A percentile compares a stretch with the other conserved stretches of the same genome.
These are phyloP conservation scores for Isatis lusitanica DNA, from an alignment of 441 rosid species.

Conservation along the genomic window DNA sequence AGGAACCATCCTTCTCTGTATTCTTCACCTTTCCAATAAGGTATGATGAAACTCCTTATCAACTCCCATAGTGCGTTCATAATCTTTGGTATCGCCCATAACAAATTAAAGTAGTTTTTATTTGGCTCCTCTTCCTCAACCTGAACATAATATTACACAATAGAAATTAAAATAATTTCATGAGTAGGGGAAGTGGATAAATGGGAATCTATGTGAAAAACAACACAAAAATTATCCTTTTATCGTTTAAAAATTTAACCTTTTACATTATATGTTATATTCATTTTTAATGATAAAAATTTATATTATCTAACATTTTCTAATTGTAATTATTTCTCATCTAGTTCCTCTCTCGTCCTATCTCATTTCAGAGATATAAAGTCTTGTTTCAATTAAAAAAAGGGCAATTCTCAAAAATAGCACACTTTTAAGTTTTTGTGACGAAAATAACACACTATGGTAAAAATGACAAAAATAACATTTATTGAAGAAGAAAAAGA, in stretches of 20 bases:
- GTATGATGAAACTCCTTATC: conserved; percentile 52
- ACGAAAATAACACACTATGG: too few species aligned
- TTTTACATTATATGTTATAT: background rate
- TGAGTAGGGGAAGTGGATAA: background rate
- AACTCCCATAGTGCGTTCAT: conserved; percentile 67
- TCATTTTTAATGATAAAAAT: background rate
- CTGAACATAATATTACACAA: conserved; percentile 31
- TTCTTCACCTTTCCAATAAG: conserved; percentile 42
- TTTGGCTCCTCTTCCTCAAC: conserved; percentile 63
- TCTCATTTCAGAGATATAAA: background rate
- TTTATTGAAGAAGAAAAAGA: too few species aligned
- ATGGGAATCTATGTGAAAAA: background rate
- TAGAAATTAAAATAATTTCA: background rate
- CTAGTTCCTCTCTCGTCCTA: background rate
- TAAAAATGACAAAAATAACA: too few species aligned
- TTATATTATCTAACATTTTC: background rate
- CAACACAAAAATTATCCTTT: background rate
- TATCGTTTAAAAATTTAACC: background rate
- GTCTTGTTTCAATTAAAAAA: background rate
- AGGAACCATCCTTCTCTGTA: conserved; percentile 55
- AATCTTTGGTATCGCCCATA: conserved; percentile 47
- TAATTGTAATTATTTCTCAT: background rate
- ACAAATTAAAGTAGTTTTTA: conserved; percentile 57
- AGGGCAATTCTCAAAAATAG: too few species aligned
- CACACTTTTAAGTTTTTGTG: too few species aligned